Conservation (phyloP, 2,329 filamentous ascomycete genomes). For the Nemania diffusa region DNA sequence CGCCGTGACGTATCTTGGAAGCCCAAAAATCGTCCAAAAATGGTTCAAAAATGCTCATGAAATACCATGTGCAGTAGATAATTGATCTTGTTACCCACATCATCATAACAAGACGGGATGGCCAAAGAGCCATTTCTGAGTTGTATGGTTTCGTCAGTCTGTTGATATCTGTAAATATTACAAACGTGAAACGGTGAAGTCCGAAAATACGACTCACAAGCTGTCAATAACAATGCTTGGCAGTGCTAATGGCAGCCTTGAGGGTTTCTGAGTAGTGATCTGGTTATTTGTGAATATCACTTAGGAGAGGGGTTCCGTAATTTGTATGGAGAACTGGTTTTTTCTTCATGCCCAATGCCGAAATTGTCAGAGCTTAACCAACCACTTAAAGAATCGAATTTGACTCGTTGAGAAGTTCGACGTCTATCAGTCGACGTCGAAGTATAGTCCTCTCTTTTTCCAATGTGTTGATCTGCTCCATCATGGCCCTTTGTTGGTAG, state of each 20-base stretch:
- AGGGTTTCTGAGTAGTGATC: too few species aligned
- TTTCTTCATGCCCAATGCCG: neutral
- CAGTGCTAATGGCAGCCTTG: too few species aligned
- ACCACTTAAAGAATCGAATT: conserved; percentile 6
- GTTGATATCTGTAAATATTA: too few species aligned
- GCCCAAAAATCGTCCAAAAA: neutral
- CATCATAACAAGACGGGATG: neutral
- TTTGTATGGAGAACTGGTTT: neutral
- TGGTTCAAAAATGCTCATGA: neutral
- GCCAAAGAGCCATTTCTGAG: too few species aligned
- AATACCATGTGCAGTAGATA: neutral
- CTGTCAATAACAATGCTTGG: too few species aligned
- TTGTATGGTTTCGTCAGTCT: neutral
- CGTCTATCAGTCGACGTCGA: conserved; percentile 11
- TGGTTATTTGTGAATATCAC: neutral
- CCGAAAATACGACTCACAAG: too few species aligned
- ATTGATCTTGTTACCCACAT: neutral
- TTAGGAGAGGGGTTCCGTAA: neutral
- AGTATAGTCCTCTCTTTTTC: conserved; percentile 29
- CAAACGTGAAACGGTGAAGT: too few species aligned
- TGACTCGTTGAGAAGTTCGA: neutral
- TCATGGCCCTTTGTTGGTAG: conserved; percentile 35
- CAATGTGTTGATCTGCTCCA: conserved; percentile 33
- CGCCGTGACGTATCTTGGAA: neutral
- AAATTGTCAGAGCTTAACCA: neutral